Conservation (phyloP, 148 eudicot genomes). For the Salicornia ramosissima region DNA sequence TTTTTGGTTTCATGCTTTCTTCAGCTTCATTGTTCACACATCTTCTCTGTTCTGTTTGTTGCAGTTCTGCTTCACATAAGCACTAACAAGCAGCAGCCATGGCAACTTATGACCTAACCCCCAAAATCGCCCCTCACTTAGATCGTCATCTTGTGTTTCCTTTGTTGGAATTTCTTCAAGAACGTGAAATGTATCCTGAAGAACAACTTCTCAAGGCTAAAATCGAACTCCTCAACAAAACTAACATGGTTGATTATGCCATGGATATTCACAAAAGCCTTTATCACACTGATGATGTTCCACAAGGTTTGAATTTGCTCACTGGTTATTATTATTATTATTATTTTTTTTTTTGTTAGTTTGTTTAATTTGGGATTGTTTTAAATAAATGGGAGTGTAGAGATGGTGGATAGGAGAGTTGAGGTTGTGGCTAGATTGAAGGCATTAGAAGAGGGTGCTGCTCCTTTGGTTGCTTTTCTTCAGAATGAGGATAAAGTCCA, state of each 20-base stretch:
- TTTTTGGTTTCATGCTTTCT: too few species aligned
- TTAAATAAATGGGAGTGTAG: slow-evolving; percentile 38
- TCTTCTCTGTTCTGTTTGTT: too few species aligned
- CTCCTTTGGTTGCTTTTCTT: slow-evolving; percentile 70
- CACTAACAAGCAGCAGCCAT: too few species aligned
- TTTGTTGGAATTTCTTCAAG: slow-evolving; percentile 77
- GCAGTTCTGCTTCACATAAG: too few species aligned
- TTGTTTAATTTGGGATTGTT: too few species aligned
- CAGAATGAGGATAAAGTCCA: slow-evolving; percentile 81
- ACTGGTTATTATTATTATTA: background rate
- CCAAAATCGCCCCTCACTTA: slow-evolving; percentile 62
- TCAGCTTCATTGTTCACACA: too few species aligned
- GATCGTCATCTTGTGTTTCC: slow-evolving; percentile 89
- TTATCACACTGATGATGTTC: slow-evolving; percentile 79
- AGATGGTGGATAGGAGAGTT: slow-evolving; percentile 89
- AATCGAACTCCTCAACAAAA: slow-evolving; percentile 76
- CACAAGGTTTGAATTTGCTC: slow-evolving; percentile 57
- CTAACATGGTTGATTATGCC: slow-evolving; percentile 97
- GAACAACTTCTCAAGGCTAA: slow-evolving; percentile 69
- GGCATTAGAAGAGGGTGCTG: slow-evolving; percentile 78
- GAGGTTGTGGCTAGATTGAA: slow-evolving; percentile 91
- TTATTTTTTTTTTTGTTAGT: background rate
- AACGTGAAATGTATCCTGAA: slow-evolving; percentile 53
- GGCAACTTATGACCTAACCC: slow-evolving; percentile 79
- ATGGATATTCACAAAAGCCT: slow-evolving; percentile 97